phyloP scores from a whole-genome alignment of 148 eudicot genomes.

The Silene latifolia region DNA sequence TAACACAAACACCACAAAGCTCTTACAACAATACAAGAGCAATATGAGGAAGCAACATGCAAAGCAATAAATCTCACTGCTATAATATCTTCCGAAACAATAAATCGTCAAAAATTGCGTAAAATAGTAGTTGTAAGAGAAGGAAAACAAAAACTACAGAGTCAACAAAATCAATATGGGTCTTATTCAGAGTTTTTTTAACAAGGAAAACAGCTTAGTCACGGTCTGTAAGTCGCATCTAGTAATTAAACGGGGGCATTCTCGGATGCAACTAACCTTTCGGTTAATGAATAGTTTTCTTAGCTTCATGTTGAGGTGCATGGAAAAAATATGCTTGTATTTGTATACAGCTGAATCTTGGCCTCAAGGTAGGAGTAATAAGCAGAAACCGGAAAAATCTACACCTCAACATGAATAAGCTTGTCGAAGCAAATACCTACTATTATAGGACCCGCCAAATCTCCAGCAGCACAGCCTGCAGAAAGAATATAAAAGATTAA shows the following conservation, averaged over 20 bases:
- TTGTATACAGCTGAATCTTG: constrained; percentile 11
- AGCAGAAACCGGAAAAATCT: constrained; percentile 8
- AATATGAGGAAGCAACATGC: background rate
- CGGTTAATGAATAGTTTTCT: background rate
- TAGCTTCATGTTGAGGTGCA: background rate
- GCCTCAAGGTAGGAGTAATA: background rate
- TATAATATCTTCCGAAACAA: background rate
- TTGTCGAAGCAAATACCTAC: constrained; percentile 57
- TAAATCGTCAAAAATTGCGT: background rate
- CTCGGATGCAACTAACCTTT: constrained; percentile 10
- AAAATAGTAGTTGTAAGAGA: background rate
- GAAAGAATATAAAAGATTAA: background rate
- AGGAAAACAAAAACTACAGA: background rate
- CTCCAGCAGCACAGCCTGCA: constrained; percentile 83
- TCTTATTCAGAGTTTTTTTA: background rate
- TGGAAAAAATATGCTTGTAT: background rate
- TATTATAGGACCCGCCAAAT: constrained; percentile 68
- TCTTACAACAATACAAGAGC: background rate
- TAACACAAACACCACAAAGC: background rate
- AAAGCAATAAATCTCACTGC: background rate
- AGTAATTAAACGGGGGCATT: background rate
- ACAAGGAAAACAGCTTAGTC: background rate
- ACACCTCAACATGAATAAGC: constrained; percentile 32
- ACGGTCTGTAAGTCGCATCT: background rate
- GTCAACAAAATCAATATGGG: background rate